Evolutionary conservation across 139 green algal genomes (phyloP).

Genomic region (Spirogloea muscicola): DNA sequence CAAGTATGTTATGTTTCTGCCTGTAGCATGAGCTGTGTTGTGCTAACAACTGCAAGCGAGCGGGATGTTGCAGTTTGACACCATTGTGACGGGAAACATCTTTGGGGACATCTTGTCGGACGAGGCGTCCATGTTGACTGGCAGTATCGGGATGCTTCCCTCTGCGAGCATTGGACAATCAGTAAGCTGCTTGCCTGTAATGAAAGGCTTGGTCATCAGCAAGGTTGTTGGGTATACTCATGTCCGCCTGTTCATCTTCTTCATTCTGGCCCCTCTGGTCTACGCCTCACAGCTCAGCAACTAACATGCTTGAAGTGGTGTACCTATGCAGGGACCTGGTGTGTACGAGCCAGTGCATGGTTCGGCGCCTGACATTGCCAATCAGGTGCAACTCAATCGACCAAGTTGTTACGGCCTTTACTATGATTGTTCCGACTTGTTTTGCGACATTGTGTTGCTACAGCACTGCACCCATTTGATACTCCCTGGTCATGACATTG

Average conservation of each 20-base stretch:
- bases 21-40: no score
- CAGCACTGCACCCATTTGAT: no score
- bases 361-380: conserved; percentile 95
- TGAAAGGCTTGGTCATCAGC: no score
- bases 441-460: no score
- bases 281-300: not conserved
- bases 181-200: no score
- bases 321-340: conserved; percentile 78
- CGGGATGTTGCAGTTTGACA: conserved; percentile 81
- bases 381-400: conserved; percentile 57
- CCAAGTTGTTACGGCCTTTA: conserved; percentile 34
- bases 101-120: conserved; percentile 99
- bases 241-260: conserved; percentile 1
- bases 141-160: conserved; percentile 94
- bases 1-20: no score
- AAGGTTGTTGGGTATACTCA: no score
- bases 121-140: conserved; percentile 95
- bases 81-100: conserved; percentile 97
- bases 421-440: not conserved
- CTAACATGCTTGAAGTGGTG: no score
- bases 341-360: conserved; percentile 98
- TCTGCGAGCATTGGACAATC: conserved; percentile 81
- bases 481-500: no score
- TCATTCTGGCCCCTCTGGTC: not conserved
- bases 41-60: no score